A percentile compares a stretch with the other conserved stretches of the same genome.
Conservation (phyloP, 1,284 basidiomycete genomes). For the Retiboletus flavoniger region DNA sequence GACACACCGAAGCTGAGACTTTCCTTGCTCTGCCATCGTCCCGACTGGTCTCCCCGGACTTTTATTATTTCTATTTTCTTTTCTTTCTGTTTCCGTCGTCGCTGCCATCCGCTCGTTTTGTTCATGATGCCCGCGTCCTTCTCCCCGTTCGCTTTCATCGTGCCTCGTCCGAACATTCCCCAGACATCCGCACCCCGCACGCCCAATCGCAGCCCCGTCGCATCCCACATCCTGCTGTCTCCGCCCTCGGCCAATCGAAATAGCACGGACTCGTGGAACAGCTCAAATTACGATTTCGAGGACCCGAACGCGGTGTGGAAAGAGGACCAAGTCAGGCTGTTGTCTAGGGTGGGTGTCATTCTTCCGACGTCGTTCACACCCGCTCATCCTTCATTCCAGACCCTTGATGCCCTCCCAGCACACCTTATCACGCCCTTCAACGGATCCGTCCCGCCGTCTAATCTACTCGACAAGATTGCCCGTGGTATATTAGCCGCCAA, state of each 20-base stretch:
- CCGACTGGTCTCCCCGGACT: constrained; percentile 7
- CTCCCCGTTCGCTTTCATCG: constrained; percentile 52
- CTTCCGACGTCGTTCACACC: constrained; percentile 3
- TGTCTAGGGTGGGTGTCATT: constrained; percentile 55
- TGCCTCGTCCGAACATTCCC: constrained; percentile 52
- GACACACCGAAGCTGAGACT: constrained; percentile 17
- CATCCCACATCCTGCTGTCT: constrained; percentile 49
- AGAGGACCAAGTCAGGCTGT: constrained; percentile 62
- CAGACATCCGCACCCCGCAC: constrained; percentile 49
- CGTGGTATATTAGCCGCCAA: constrained; percentile 69
- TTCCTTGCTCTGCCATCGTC: constrained; percentile 20
- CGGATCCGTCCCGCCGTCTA: constrained; percentile 74
- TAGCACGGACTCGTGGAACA: constrained; percentile 80
- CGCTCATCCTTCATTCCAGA: constrained; percentile 37
- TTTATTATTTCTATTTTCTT: constrained; percentile 22
- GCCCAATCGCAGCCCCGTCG: constrained; percentile 46
- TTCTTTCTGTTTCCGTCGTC: constrained; percentile 10
- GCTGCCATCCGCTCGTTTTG: constrained; percentile 33
- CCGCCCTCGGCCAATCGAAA: constrained; percentile 55
- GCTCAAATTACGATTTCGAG: constrained; percentile 59
- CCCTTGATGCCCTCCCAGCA: constrained; percentile 76
- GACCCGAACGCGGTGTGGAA: constrained; percentile 72
- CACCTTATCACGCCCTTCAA: constrained; percentile 80
- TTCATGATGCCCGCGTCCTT: constrained; percentile 37
- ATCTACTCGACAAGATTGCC: constrained; percentile 80